Evolutionary conservation across 164 flowering plant genomes (phyloP).

Genomic region (Magnolia kwangsiensis): DNA sequence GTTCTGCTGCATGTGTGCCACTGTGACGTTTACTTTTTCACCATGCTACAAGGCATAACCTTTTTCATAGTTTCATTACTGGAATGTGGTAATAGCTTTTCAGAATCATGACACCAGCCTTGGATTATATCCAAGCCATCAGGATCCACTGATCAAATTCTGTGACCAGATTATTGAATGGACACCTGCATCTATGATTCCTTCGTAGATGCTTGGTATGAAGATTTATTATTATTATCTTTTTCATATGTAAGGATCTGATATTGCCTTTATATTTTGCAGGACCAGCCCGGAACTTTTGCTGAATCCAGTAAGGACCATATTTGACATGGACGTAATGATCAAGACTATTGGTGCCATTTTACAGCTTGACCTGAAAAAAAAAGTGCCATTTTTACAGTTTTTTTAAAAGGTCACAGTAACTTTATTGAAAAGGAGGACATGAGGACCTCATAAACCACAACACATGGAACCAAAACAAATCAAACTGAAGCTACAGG

Average conservation of each 20-base stretch:
- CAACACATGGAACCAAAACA: too few species aligned
- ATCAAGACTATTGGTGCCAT: background rate
- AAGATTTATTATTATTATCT: background rate
- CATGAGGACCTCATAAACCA: too few species aligned
- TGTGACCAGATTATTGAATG: background rate
- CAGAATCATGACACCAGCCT: background rate
- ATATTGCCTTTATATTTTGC: slow-evolving; percentile 30
- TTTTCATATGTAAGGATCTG: slow-evolving; percentile 4
- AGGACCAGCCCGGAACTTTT: slow-evolving; percentile 97
- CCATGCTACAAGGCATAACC: too few species aligned
- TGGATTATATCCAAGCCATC: background rate
- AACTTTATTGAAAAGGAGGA: too few species aligned
- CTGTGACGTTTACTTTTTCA: too few species aligned
- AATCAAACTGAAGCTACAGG: too few species aligned
- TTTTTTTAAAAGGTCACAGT: too few species aligned
- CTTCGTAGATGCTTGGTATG: background rate
- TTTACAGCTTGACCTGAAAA: background rate
- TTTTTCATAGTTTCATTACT: background rate
- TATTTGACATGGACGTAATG: slow-evolving; percentile 1
- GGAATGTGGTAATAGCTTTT: background rate
- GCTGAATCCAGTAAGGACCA: slow-evolving; percentile 76
- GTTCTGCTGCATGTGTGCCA: too few species aligned
- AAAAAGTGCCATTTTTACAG: too few species aligned
- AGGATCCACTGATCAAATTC: background rate
- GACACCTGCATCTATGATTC: background rate